Evolutionary conservation across 768 basidiomycete species (phyloP).

Genomic region (Amanita rubescens): DNA sequence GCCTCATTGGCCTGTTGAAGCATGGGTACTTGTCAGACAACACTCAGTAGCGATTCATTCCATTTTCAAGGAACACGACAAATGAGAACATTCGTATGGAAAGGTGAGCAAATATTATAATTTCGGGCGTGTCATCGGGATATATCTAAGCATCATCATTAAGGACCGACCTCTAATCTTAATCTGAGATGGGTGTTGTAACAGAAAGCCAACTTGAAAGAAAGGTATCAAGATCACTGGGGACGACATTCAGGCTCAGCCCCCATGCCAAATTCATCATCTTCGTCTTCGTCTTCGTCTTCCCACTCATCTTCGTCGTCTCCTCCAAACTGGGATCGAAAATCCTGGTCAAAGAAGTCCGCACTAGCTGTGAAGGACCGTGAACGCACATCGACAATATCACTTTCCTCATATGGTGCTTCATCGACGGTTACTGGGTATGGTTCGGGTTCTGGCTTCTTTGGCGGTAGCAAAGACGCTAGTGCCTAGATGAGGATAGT

Average conservation of each 20-base stretch:
- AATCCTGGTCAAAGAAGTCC: conserved; percentile 73
- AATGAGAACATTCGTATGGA: not conserved
- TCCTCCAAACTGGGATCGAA: conserved; percentile 65
- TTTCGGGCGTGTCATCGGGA: not conserved
- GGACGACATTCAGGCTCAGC: conserved; percentile 53
- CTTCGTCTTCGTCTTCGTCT: conserved; percentile 61
- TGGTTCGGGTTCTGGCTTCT: conserved; percentile 67
- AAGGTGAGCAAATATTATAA: not conserved
- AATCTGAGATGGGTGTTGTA: not conserved
- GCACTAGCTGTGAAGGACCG: conserved; percentile 66
- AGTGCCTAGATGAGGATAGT: conserved; percentile 42
- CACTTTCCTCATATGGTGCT: conserved; percentile 65
- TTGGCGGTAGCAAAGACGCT: conserved; percentile 63
- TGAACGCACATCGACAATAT: conserved; percentile 79
- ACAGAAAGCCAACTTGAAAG: not conserved
- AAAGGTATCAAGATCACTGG: conserved; percentile 33
- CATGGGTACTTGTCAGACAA: no score
- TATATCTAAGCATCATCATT: conserved; percentile 1
- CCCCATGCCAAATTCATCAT: conserved; percentile 20
- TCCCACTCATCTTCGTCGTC: conserved; percentile 64
- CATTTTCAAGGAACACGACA: no score
- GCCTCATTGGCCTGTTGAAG: no score
- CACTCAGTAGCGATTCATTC: no score
- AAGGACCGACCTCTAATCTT: not conserved
- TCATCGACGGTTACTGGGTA: conserved; percentile 64